A percentile compares a stretch with the other conserved stretches of the same genome.
Evolutionary conservation across 2,329 filamentous ascomycete genomes (phyloP).

Genomic region (Pestalotiopsis sp.): DNA sequence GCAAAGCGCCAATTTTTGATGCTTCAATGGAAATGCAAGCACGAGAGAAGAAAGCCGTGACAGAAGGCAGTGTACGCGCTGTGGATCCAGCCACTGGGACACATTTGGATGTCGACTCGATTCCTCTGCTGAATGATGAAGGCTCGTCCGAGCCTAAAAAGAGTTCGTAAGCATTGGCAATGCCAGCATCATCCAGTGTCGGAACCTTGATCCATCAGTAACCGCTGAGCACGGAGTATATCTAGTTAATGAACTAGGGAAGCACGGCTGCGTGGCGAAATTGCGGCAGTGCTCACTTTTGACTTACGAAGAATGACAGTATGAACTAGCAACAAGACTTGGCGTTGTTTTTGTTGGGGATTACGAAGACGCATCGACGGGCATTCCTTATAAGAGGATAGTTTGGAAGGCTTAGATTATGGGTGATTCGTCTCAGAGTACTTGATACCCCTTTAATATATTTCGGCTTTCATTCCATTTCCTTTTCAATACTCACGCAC

Average conservation of each 20-base stretch:
- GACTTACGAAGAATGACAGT: too few species aligned
- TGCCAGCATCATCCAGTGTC: background rate
- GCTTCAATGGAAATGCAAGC: conserved; percentile 17
- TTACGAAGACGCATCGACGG: background rate
- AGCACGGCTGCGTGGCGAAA: too few species aligned
- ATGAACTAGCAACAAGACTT: conserved; percentile 41
- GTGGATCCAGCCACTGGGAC: conserved; percentile 28
- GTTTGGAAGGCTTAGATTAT: background rate
- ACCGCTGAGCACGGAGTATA: background rate
- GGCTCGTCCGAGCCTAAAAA: conserved; percentile 8
- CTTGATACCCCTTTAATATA: conserved; percentile 3
- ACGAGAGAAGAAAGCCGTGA: conserved; percentile 14
- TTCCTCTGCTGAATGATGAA: conserved; percentile 6
- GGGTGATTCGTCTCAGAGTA: background rate
- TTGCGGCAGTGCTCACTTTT: too few species aligned
- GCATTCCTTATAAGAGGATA: background rate
- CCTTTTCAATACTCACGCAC: too few species aligned
- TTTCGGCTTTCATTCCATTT: too few species aligned
- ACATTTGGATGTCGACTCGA: conserved; percentile 33
- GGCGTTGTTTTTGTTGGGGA: background rate
- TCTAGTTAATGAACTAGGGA: too few species aligned
- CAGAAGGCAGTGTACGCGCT: conserved; percentile 21
- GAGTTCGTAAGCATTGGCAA: background rate
- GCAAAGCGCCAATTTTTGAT: conserved; percentile 17
- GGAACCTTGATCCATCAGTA: conserved; percentile 20